Base-by-base conservation (phyloP, 2,329 filamentous ascomycete genomes). In the Dothiorella sarmentorum region DNA sequence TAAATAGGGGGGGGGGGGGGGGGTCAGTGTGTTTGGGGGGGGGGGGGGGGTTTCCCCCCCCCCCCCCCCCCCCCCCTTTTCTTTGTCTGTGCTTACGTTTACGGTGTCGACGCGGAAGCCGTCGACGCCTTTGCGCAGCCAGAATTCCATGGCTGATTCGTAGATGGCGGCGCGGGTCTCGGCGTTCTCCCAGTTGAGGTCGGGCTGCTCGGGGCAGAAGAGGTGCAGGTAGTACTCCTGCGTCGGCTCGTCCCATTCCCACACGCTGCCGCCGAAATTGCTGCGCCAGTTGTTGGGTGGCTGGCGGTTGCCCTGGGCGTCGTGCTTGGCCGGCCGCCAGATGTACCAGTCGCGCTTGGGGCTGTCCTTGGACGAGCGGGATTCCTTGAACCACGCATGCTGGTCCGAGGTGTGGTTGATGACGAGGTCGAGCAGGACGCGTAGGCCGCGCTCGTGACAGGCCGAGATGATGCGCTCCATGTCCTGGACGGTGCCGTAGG, bases 181-280 rank as follows among this genome's bases (percentile, higher is more conserved):
- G 0, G 79, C 78, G 59, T 87, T 88, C 67, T 92, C 88, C 89
- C 89, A 94, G 73, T 94, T 94, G n/a, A 94, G 78, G 65, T 94
- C 90, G 0, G 90, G 90, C 69, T 93, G 90, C 63, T 89, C 84
- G 4, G 81, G 82, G 6, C 86, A 85, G 70, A 90, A 95, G 10
- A 94, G 79, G 61, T 88, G 85, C 0, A 92, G 82, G 66, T 90
- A 92, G 70, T 90, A 92, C 71, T 92, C 87, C 47, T 80, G 78
- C 0, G 88, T 90, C n/a, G 73, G 69, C 63, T 89, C 84, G 65
- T 91, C 88, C 76, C 84, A 92, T 60, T 85, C 77, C 88, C 87
- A 90, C 0, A 81, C 79, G 60, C 77, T 83, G 56, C 81, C 82
- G 11, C 80, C 80, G 85, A 88, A 74, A 79, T 84, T 75, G 72